These are phyloP conservation scores for Apiospora sp. DNA, from an alignment of 2,329 filamentous ascomycete species.

Conservation along the genomic window DNA sequence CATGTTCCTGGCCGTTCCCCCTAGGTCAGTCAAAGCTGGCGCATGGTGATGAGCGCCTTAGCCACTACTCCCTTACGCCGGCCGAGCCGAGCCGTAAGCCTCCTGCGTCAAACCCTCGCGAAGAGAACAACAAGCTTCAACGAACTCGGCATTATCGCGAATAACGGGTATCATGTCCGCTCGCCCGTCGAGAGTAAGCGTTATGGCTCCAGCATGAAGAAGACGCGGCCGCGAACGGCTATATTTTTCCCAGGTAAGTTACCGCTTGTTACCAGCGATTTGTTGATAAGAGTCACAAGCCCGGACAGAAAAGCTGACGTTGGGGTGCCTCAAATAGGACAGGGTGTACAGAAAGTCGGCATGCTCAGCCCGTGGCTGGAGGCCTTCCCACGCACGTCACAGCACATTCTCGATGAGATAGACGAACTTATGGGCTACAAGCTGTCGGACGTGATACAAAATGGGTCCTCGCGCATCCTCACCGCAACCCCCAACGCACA, in stretches of 20 bases:
- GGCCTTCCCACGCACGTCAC: constrained; percentile 80
- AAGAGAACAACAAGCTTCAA: not conserved
- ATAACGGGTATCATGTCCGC: not conserved
- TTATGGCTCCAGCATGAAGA: constrained; percentile 25
- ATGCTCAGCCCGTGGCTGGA: constrained; percentile 89
- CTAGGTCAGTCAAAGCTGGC: constrained; percentile 39
- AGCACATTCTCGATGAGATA: constrained; percentile 84
- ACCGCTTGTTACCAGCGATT: not conserved
- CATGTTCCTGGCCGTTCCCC: constrained; percentile 27
- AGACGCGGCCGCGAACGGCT: constrained; percentile 56
- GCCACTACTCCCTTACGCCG: constrained; percentile 35
- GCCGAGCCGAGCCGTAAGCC: constrained; percentile 32
- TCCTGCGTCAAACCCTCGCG: constrained; percentile 23
- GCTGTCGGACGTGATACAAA: constrained; percentile 79
- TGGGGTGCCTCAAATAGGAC: constrained; percentile 61
- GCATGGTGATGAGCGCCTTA: constrained; percentile 41
- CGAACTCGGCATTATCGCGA: not conserved
- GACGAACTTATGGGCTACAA: constrained; percentile 78
- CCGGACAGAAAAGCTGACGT: constrained; percentile 15
- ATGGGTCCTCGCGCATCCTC: constrained; percentile 79
- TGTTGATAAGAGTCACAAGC: not conserved
- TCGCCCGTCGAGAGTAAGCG: not conserved
- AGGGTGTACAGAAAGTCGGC: constrained; percentile 88
- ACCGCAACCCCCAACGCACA: constrained; percentile 89
- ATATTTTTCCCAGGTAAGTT: constrained; percentile 67